Base-by-base conservation (phyloP, 805 yeast species). In the Cyberlindnera euphorbiiphila region DNA sequence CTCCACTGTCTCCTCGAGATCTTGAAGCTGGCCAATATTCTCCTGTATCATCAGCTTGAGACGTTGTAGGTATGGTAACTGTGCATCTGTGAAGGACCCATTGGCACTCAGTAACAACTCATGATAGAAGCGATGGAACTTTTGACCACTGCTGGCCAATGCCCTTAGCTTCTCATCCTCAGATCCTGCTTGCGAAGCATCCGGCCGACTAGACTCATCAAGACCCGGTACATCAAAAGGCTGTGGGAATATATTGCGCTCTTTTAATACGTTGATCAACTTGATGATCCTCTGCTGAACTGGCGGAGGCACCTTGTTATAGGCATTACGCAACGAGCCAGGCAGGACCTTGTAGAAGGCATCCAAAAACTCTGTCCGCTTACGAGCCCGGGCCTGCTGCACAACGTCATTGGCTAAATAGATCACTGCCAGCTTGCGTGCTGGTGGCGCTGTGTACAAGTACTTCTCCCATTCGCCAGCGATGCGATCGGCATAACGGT, bases 321-420 rank as follows among this genome's bases (percentile, higher is more conserved):
- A 54, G 2, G 54, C 59, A 6, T 54, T 42, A 4, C 49, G 44
- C 33, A 79, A 46, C 1, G 70, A 68, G 1, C 41, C 35, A 1
- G 77, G 76, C 28, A 80, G 53, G 4, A 70, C 71, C 1, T 57
- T 53, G 10, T 75, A 68, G 59, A 84, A 86, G 3, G 76, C 79
- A 8, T 59, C 62, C 4, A 81, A 59, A 46, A 81, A 80, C 32
- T 76, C 85, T 4, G 63, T 62, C 50, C 73, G 76, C 42, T 73
- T 68, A 49, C 78, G 76, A 23, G 81, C 78, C 41, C 79, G 69
- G 4, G 88, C 76, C 54, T 83, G 83, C 59, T 86, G 96, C 1
- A 85, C 81, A 16, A 86, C 79, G 47, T 86, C 96, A 57, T 86
- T 86, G 35, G 83, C 81, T 11, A 86, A 64, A 52, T 86, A 86